These are phyloP conservation scores for Pseudogymnoascus sp. DNA, from an alignment of 2,329 filamentous ascomycete species.

Conservation along the genomic window DNA sequence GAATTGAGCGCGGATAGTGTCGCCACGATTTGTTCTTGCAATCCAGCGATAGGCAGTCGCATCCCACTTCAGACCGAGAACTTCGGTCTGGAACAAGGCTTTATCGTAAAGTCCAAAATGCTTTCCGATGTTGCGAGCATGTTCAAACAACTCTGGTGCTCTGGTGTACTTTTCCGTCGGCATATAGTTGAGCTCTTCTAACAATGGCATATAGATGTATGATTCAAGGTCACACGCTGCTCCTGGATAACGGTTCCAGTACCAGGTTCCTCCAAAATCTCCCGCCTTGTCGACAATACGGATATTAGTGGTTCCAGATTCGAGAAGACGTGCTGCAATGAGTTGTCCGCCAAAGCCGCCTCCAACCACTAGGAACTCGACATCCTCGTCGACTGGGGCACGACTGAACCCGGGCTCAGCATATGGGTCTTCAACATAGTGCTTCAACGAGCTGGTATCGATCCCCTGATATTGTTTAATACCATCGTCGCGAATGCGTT, in stretches of 20 bases:
- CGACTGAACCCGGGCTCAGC: slow-evolving; percentile 5
- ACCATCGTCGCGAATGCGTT: slow-evolving; percentile 12
- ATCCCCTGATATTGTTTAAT: slow-evolving; percentile 12
- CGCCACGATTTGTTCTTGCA: slow-evolving; percentile 1
- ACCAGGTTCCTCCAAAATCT: slow-evolving; percentile 41
- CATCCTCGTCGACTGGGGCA: neutral
- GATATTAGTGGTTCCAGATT: slow-evolving; percentile 26
- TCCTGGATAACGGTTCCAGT: slow-evolving; percentile 41
- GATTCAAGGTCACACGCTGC: slow-evolving; percentile 48
- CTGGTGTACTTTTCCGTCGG: slow-evolving; percentile 30
- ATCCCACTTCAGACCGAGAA: slow-evolving; percentile 11
- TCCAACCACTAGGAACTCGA: neutral
- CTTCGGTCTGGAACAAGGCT: slow-evolving; percentile 9
- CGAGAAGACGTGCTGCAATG: slow-evolving; percentile 11
- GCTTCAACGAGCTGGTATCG: slow-evolving; percentile 4
- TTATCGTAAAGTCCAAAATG: neutral
- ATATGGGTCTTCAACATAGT: slow-evolving; percentile 13
- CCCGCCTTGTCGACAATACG: slow-evolving; percentile 37
- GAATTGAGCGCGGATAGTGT: slow-evolving; percentile 25
- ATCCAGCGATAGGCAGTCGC: slow-evolving; percentile 9
- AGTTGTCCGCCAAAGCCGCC: slow-evolving; percentile 8
- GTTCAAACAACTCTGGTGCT: slow-evolving; percentile 9
- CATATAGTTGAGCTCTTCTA: slow-evolving; percentile 52
- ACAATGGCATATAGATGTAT: slow-evolving; percentile 50
- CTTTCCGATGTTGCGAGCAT: neutral